Base-by-base conservation (phyloP, 805 yeast genomes). In the Metschnikowia anglica region DNA sequence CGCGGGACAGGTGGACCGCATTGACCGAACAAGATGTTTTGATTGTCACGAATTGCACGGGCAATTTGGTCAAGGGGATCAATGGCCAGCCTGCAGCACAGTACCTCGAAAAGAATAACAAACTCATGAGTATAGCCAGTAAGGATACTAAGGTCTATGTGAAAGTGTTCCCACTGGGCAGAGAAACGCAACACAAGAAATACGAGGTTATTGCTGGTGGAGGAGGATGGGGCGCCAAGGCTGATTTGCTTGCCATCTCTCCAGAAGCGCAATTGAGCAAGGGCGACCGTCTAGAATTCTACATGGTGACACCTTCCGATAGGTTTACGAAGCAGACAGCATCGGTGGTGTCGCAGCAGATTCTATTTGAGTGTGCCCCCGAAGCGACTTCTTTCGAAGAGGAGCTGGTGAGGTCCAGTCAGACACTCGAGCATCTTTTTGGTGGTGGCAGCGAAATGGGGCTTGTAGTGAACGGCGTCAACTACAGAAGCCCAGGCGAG, bases 171-270 rank as follows among this genome's bases (percentile, higher is more conserved):
- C 44, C 53, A 19, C 46, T 32, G 29, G 31, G 18, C 15, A 15
- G 34, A 10, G 8, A 16, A 9, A n/a, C 34, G 13, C 21, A 19
- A 15, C 8, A 4, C 31, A 12, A 29, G 40, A 64, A 72, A 41
- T 75, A 65, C 57, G 75, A 77, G 54, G 80, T 83, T 16, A 69
- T 80, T 26, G 89, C 87, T 4, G 89, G 89, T 3, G 89, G 89
- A 2, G 84, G 88, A 2, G 81, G 83, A 2, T 83, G 88, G 88
- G 86, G 88, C 1, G 77, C 81, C 21, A 76, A 83, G 43, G 80
- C 85, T 2, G 77, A 77, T 25, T 76, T 80, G 57, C 66, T 83
- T n/a, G 89, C 80, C 1, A 57, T 83, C 10, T 83, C 83, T 21
- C 82, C 87, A 1, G 73, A 73, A 2, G 82, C 82, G 1, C 54